Base-by-base conservation (phyloP, 768 basidiomycete genomes). In the Boletus coccyginus region DNA sequence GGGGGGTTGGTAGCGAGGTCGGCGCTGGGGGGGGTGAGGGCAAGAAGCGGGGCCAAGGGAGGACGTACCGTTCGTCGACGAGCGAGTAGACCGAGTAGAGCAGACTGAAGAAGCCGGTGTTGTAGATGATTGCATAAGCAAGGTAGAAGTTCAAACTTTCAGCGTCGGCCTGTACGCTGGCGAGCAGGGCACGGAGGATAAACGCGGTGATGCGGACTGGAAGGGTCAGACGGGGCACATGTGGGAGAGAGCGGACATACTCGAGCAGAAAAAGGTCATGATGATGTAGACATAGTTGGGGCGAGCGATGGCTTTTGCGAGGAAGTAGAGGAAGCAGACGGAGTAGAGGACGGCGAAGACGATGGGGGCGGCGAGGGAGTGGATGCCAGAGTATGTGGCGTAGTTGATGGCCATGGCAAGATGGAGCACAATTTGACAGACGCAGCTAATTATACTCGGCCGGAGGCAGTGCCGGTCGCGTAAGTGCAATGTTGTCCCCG, bases 51-150 rank as follows among this genome's bases (percentile, higher is more conserved):
- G 13, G 17, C 13, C 1, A 0, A 9, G 1, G 3, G 29, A 13
- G 32, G 14, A 59, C 72, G n/a, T 44, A 75, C 73, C 70, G 65
- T 19, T 66, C 66, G 2, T 61, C 48, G 52, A 68, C 61, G 36
- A 75, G 68, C 44, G 57, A 62, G 27, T 70, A 72, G 3, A 66
- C 64, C 0, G 70, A 74, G 59, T 66, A 67, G 44, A 67, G 51
- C 1, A 68, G 12, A 46, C 66, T 60, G 33, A 72, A 75, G 67
- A 75, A 73, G 31, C 72, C 72, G 1, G 61, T 63, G 58, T 68
- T 72, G 62, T 74, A 74, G 17, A 75, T 40, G 53, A 74, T 63
- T 52, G 64, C 54, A 19, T 69, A 67, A 16, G 74, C 66, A 31
- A 73, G 50, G 24, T 71, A 29, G 11, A 69, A 11, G 46, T 64